Evolutionary conservation across 306 rosid species (phyloP), one percentile per base, ranked within the genome.

Genomic region (Canavalia gladiata): DNA sequence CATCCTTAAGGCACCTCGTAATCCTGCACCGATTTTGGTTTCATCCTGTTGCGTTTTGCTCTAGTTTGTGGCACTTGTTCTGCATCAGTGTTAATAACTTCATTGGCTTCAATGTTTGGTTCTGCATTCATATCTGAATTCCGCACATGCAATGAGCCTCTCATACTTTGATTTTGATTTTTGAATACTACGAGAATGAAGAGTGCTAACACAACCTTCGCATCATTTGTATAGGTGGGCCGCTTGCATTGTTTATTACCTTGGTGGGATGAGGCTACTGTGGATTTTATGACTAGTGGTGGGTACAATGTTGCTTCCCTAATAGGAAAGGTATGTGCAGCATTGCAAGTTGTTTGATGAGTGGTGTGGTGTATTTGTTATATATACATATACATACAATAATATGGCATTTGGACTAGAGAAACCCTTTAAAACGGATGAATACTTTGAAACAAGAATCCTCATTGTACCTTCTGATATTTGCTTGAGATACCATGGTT

Each of bases 261-360:
- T 45, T 93, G 96, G 96, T 91, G 97, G 97, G 91, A 90, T 78
- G 96, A 95, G 85, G 94, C 94, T 57, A 82, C 93, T 4, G 97
- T 91, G 62, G 90, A 85, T 85, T 95, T 95, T 77, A 91, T 91
- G 98, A 84, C 85, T 35, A 91, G 93, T 80, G 98, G 98, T 31
- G 97, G 97, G 67, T 95, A 95, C 74, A 87, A 85, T 59, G 93
- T 93, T 74, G 45, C 81, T 51, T 33, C 89, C 68, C 87, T 83
- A 82, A 92, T 95, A 55, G 71, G 70, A 78, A 82, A 90, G 99
- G 97, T 91, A 85, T 33, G 56, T 74, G 30, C 35, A 43, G 51
- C 70, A 42, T 54, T 74, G 28, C 75, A 81, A 58, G 12, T 76
- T 76, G 5, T 6, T 18, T 49, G 72, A 50, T 31, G 54, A 68